These are phyloP conservation scores for Coemansia sp. DNA, from an alignment of 371 early-diverging fungal genomes.

Conservation along the genomic window DNA sequence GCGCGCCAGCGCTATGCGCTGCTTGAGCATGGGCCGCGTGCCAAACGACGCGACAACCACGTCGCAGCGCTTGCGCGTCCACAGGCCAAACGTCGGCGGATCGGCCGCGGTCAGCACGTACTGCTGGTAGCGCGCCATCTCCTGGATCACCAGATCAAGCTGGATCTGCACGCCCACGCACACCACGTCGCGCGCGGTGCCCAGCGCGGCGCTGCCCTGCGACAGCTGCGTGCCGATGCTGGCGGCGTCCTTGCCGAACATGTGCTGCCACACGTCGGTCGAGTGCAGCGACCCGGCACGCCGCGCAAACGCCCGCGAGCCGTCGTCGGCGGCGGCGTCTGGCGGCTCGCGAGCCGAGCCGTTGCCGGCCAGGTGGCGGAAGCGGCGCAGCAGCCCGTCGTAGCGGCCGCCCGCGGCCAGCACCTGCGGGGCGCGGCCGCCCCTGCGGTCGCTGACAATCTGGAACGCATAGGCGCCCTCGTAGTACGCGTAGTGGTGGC, in stretches of 20 bases:
- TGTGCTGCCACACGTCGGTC: conserved; percentile 40
- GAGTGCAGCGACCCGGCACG: conserved; percentile 36
- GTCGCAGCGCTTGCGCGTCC: conserved; percentile 63
- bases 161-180: conserved; percentile 81
- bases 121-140: conserved; percentile 69
- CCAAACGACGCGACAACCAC: conserved; percentile 82
- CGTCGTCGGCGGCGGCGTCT: not conserved
- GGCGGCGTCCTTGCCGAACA: conserved; percentile 11
- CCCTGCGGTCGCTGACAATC: conserved; percentile 30
- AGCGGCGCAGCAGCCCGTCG: conserved; percentile 65
- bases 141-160: conserved; percentile 69
- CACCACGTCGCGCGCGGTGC: conserved; percentile 57
- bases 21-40: conserved; percentile 58
- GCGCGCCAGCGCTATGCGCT: conserved; percentile 68
- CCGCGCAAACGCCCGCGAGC: conserved; percentile 33
- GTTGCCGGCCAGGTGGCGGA: conserved; percentile 55
- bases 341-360: not conserved
- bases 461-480: conserved; percentile 50
- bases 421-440: conserved; percentile 56
- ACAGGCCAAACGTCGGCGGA: conserved; percentile 60
- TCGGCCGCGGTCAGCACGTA: conserved; percentile 48
- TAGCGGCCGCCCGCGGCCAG: conserved; percentile 67
- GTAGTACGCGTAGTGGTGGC: conserved; percentile 50
- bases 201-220: conserved; percentile 43
- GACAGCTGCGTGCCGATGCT: conserved; percentile 40